Evolutionary conservation across 2,329 filamentous ascomycete genomes (phyloP).

Genomic region (Huntiella abstrusa): DNA sequence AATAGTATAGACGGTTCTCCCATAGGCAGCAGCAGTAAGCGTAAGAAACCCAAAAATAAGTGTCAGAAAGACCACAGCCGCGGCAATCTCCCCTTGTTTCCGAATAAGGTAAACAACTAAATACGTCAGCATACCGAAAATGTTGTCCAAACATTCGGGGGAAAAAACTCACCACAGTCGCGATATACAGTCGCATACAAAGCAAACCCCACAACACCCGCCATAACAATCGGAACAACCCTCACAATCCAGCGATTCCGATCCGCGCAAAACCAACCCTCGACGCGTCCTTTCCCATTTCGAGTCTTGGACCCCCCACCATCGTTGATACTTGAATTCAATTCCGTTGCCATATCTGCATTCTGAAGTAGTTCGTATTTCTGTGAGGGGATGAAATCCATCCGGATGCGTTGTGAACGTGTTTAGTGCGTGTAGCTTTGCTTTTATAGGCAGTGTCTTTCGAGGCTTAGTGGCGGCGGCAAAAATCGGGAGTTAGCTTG

Average conservation of each 20-base stretch:
- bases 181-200: conserved; percentile 32
- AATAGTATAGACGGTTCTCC: conserved; percentile 51
- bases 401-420: not conserved
- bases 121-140: conserved; percentile 1
- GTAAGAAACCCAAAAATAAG: conserved; percentile 56
- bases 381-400: conserved; percentile 5
- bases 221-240: conserved; percentile 50
- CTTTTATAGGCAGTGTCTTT: too few relatives aligned
- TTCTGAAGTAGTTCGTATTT: conserved; percentile 10
- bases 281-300: conserved; percentile 18
- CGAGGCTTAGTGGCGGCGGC: too few relatives aligned
- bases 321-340: not conserved
- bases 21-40: conserved; percentile 46
- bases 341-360: conserved; percentile 5
- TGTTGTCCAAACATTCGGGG: not conserved
- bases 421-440: too few relatives aligned
- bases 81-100: conserved; percentile 26
- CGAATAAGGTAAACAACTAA: conserved; percentile 53
- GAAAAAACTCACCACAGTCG: conserved; percentile 4
- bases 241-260: conserved; percentile 34
- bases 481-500: too few relatives aligned
- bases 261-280: not conserved
- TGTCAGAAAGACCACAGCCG: conserved; percentile 50
- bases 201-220: conserved; percentile 46
- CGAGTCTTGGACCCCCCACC: not conserved